Percentiles rank a stretch among this genome's conserved stretches.
Conservation (phyloP, 2,329 filamentous ascomycete species). For the Epichloe brachyelytri region DNA sequence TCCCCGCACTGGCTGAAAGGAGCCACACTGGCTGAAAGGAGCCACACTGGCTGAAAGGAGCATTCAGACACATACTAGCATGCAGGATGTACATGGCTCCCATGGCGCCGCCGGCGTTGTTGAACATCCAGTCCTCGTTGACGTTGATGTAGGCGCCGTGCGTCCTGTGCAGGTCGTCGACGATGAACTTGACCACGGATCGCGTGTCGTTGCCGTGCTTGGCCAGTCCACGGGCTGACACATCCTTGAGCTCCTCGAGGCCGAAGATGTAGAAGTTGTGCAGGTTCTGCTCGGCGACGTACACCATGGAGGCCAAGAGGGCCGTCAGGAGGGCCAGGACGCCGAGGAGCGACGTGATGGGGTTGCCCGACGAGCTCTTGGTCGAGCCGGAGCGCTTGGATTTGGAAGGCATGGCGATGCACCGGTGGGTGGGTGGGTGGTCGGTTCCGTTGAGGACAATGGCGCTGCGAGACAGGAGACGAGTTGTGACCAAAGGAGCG, state of each 20-base stretch:
- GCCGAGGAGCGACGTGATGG: conserved; percentile 26
- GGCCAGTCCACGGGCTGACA: conserved; percentile 52
- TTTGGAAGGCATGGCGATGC: conserved; percentile 5
- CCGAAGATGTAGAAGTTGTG: conserved; percentile 65
- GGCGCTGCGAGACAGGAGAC: background rate
- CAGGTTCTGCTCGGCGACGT: conserved; percentile 44
- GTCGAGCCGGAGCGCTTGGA: conserved; percentile 7
- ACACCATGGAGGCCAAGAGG: conserved; percentile 39
- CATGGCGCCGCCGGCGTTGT: conserved; percentile 87
- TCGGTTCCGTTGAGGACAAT: background rate
- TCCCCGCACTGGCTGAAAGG: background rate
- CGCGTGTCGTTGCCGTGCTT: conserved; percentile 64
- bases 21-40: too few species aligned
- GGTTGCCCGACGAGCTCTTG: conserved; percentile 6
- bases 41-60: background rate
- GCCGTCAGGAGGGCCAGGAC: conserved; percentile 41
- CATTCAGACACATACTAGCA: conserved; percentile 45
- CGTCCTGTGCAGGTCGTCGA: conserved; percentile 47
- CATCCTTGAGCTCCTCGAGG: conserved; percentile 51
- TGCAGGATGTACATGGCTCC: conserved; percentile 85
- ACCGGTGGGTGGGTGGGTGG: background rate
- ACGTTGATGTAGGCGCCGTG: conserved; percentile 46
- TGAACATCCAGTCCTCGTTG: conserved; percentile 78
- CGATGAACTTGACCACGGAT: conserved; percentile 56
- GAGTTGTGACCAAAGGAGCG: background rate